These are phyloP conservation scores for Selaginella moellendorffii DNA, from an alignment of 75 land plant species.

Conservation along the genomic window DNA sequence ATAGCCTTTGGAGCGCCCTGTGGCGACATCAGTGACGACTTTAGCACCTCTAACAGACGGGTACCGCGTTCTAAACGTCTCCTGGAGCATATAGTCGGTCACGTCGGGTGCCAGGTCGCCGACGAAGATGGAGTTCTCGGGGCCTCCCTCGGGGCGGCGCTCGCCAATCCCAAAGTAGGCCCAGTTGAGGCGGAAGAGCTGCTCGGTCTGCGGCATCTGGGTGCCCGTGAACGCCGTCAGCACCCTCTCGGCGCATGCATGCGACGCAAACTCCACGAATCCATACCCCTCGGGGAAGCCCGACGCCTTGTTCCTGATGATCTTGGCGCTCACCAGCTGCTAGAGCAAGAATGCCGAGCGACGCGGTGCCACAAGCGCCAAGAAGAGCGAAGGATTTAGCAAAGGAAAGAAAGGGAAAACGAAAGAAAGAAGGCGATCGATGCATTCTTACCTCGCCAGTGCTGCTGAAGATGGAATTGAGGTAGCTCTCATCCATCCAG, in stretches of 20 bases:
- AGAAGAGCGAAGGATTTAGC: too few species aligned
- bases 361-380: too few species aligned
- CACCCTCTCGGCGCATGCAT: neutral
- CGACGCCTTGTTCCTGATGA: neutral
- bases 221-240: neutral
- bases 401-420: too few species aligned
- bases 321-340: neutral
- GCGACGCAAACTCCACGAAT: neutral
- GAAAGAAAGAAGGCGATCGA: too few species aligned
- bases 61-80: neutral
- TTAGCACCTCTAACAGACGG: constrained; percentile 9
- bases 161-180: neutral
- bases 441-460: too few species aligned
- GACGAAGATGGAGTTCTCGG: constrained; percentile 3
- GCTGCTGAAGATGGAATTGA: too few species aligned
- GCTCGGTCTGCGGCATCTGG: neutral
- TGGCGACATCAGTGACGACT: neutral
- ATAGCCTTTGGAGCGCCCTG: constrained; percentile 5
- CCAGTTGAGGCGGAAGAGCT: neutral
- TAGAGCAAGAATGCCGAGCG: too few species aligned
- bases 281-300: neutral
- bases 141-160: neutral
- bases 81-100: constrained; percentile 9
- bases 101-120: constrained; percentile 7
- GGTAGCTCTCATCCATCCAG: too few species aligned